Evolutionary conservation across 2,329 filamentous ascomycete species (phyloP), one percentile per base, ranked within the genome.

Genomic region (Hymenoscyphus linearis): DNA sequence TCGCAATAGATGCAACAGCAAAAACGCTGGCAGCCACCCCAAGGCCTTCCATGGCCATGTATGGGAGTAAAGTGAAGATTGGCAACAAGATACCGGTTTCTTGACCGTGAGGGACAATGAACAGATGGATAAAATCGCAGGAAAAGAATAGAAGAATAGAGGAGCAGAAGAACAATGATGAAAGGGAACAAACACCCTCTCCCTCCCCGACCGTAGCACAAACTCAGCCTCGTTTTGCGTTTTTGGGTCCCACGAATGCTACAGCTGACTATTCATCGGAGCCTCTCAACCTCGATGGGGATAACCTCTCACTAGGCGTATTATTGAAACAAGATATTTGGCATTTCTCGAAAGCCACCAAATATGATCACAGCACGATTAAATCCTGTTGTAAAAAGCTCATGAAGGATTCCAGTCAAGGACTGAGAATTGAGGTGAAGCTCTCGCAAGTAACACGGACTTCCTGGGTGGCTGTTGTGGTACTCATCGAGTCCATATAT

Each of bases 1-100:
- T 59, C 7, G 57, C 57, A 14, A 59, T 34, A 18, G 57, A 59
- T 6, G 18, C 34, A 36, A 59, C 37, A 6, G 31, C 44, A 14
- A 53, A 14, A 9, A 34, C 44, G 34, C 47, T 58, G 10, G 57
- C 57, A 27, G 57, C 50, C 4, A 27, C 31, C 4, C 57, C 57
- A 4, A 59, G 50, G 47, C 18, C 50, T 18, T 35, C 57, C 57
- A 59, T 59, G 9, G 7, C 16, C 6, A 18, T 40, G 14, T 31
- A 25, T 25, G 10, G 18, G 18, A 12, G 25, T n/a, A 12, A 25
- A 25, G 18, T 4, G 18, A 5, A 14, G 44, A 13, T 50, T 4
- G 12, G 12, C 9, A 50, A 50, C 4, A 9, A 16, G 6, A 31
- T 7, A 7, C 14, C 7, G 16, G 16, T 40, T 7, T 40, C 16